A percentile compares a stretch with the other conserved stretches of the same genome.
These are phyloP conservation scores for Pyropia haitanensis DNA, from an alignment of 23 red algal genomes.

Conservation along the genomic window DNA sequence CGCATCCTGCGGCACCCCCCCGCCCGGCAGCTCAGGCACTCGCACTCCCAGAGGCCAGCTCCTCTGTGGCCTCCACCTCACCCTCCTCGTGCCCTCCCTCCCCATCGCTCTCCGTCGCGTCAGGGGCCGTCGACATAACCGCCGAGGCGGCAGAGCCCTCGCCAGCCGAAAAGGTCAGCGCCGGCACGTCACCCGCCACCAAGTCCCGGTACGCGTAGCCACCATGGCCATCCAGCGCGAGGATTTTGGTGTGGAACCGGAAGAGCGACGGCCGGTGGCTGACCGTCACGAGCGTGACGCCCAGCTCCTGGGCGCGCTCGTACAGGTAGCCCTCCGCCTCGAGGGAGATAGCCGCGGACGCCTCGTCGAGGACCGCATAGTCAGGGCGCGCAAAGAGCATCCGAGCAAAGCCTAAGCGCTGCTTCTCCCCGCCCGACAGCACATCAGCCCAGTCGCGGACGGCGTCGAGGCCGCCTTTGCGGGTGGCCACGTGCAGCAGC, in stretches of 20 bases:
- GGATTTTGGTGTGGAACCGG: slow-evolving; percentile 79
- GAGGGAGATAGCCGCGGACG: slow-evolving; percentile 77
- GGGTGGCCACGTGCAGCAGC: slow-evolving; percentile 53
- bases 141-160: too few relatives aligned
- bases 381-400: slow-evolving; percentile 78
- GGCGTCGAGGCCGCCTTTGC: slow-evolving; percentile 72
- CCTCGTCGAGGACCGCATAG: slow-evolving; percentile 98
- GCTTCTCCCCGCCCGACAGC: slow-evolving; percentile 90
- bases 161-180: slow-evolving; percentile 1
- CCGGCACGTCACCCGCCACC: slow-evolving; percentile 49
- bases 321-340: slow-evolving; percentile 90
- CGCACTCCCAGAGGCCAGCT: too few relatives aligned
- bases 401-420: slow-evolving; percentile 79
- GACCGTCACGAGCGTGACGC: slow-evolving; percentile 87
- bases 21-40: too few relatives aligned
- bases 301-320: slow-evolving; percentile 58
- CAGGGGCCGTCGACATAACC: too few relatives aligned
- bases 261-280: slow-evolving; percentile 97
- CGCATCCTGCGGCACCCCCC: too few relatives aligned
- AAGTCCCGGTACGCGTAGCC: slow-evolving; percentile 72
- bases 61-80: too few relatives aligned
- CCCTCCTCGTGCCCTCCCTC: too few relatives aligned
- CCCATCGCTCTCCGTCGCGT: too few relatives aligned
- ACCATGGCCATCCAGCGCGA: slow-evolving; percentile 85
- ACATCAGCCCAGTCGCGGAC: slow-evolving; percentile 95